Evolutionary conservation across 768 basidiomycete genomes (phyloP).

Genomic region (Mycena pura): DNA sequence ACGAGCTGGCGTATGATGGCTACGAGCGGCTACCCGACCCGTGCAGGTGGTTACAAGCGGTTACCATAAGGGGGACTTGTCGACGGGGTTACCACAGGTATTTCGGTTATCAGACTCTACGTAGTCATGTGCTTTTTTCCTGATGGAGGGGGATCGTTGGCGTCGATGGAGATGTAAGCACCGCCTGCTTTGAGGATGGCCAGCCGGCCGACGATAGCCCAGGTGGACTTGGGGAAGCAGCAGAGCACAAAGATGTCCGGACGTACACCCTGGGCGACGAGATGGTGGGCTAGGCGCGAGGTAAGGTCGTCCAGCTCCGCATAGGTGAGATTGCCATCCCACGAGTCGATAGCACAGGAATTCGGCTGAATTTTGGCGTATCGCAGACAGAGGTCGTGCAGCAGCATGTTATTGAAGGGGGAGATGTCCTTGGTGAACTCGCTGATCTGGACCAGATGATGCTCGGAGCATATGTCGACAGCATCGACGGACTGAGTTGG

Average conservation of each 20-base stretch:
- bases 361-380: not conserved
- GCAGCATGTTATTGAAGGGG: slow-evolving; percentile 3
- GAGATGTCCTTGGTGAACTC: slow-evolving; percentile 4
- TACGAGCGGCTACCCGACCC: too few relatives aligned
- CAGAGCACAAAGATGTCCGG: not conserved
- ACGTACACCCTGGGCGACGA: not conserved
- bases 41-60: too few relatives aligned
- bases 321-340: slow-evolving; percentile 2
- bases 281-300: not conserved
- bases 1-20: too few relatives aligned
- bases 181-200: slow-evolving; percentile 2
- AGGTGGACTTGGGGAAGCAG: not conserved
- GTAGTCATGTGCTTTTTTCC: too few relatives aligned
- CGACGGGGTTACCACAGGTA: too few relatives aligned
- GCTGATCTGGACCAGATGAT: not conserved
- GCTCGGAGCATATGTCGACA: not conserved
- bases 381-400: slow-evolving; percentile 6
- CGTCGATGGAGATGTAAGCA: slow-evolving; percentile 2
- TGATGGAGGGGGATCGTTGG: not conserved
- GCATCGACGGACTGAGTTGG: not conserved
- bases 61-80: too few relatives aligned
- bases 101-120: too few relatives aligned
- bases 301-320: slow-evolving; percentile 1
- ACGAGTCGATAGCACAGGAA: slow-evolving; percentile 1
- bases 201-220: not conserved